These are phyloP conservation scores for Teratosphaeria nubilosa DNA, from an alignment of 2,329 filamentous ascomycete species.

Conservation along the genomic window DNA sequence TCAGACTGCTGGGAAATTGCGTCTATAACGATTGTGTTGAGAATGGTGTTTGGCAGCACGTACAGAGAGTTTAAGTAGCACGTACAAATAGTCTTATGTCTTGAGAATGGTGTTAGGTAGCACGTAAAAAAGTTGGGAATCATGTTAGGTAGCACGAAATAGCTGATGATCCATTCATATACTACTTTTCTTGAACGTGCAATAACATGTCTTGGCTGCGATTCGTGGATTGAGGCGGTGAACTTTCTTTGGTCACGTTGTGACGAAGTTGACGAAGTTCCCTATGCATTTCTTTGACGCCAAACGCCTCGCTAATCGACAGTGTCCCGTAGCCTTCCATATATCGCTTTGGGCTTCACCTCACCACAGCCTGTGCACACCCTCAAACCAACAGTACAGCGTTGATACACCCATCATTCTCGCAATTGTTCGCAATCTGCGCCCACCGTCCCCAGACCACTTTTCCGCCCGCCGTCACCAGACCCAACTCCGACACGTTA, in stretches of 20 bases:
- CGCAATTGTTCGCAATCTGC: constrained; percentile 53
- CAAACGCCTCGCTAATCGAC: constrained; percentile 3
- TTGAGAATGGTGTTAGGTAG: neutral
- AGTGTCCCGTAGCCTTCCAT: neutral
- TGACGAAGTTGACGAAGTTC: neutral
- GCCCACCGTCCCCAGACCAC: constrained; percentile 86
- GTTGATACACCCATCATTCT: constrained; percentile 52
- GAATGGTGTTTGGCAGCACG: neutral
- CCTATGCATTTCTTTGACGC: neutral
- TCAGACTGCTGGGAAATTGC: too few species aligned
- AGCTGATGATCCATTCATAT: neutral
- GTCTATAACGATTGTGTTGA: neutral
- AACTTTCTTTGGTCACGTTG: neutral
- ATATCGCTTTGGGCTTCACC: neutral
- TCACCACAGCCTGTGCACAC: neutral
- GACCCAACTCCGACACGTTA: constrained; percentile 81
- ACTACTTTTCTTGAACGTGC: neutral
- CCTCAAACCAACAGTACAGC: constrained; percentile 16
- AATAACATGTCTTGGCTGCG: neutral
- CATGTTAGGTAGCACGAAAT: neutral
- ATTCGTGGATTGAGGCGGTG: neutral
- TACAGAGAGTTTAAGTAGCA: neutral
- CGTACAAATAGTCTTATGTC: neutral
- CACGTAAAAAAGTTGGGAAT: neutral
- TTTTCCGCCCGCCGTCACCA: constrained; percentile 85